These are phyloP conservation scores for Teratosphaeria gauchensis DNA, from an alignment of 2,329 filamentous ascomycete species.

Conservation along the genomic window DNA sequence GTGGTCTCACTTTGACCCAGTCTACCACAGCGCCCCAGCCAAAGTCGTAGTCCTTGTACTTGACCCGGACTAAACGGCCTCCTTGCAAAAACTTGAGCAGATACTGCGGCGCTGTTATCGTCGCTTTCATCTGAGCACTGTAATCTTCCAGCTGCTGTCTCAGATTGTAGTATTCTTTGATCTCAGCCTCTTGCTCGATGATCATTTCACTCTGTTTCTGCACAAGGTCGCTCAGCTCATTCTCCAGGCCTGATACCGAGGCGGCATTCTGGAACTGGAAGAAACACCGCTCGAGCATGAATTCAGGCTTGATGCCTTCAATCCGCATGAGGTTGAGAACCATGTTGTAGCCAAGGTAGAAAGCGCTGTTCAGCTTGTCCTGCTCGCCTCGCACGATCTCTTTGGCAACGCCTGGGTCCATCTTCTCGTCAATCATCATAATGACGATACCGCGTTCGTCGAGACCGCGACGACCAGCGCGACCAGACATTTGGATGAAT, in stretches of 20 bases:
- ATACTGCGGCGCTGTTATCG: slow-evolving; percentile 87
- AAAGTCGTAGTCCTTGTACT: slow-evolving; percentile 71
- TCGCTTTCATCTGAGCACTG: slow-evolving; percentile 77
- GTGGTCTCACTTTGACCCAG: slow-evolving; percentile 49
- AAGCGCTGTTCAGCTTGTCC: slow-evolving; percentile 93
- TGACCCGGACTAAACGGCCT: slow-evolving; percentile 81
- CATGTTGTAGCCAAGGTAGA: slow-evolving; percentile 99
- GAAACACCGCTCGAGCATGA: slow-evolving; percentile 97
- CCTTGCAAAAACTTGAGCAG: slow-evolving; percentile 74
- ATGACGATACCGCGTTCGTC: slow-evolving; percentile 98
- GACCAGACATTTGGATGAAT: slow-evolving; percentile 97
- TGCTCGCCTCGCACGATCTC: slow-evolving; percentile 93
- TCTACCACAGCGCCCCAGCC: slow-evolving; percentile 89
- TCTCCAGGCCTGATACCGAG: slow-evolving; percentile 73
- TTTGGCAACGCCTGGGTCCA: slow-evolving; percentile 89
- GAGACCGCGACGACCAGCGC: slow-evolving; percentile 90
- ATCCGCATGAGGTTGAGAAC: slow-evolving; percentile 91
- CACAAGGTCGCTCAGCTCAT: slow-evolving; percentile 70
- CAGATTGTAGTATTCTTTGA: slow-evolving; percentile 90
- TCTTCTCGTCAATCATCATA: slow-evolving; percentile 97
- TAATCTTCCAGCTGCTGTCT: slow-evolving; percentile 75
- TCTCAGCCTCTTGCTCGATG: slow-evolving; percentile 76
- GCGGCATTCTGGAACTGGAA: slow-evolving; percentile 96
- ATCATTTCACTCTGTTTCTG: slow-evolving; percentile 60
- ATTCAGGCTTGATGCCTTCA: slow-evolving; percentile 98